Evolutionary conservation across 306 rosid genomes (phyloP).

Genomic region (Pyrus betulifolia): DNA sequence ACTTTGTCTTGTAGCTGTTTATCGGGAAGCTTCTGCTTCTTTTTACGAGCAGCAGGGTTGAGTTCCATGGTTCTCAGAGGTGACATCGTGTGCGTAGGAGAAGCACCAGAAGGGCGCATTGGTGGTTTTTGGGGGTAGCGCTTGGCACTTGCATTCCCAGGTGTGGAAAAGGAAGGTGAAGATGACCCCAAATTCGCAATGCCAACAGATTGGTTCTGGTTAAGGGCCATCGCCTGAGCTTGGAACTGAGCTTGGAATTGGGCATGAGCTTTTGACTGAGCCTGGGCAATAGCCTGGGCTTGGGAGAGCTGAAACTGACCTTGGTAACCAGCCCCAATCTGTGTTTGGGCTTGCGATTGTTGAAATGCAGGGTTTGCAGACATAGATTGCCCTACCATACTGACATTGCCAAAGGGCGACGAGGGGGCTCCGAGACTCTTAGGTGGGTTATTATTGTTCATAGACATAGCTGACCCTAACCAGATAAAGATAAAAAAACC

Average conservation of each 20-base stretch:
- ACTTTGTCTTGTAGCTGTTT: conserved; percentile 84
- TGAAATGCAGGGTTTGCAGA: conserved; percentile 51
- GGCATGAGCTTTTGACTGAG: conserved; percentile 76
- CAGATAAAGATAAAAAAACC: conserved; percentile 16
- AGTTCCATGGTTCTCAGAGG: conserved; percentile 81
- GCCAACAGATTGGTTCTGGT: conserved; percentile 54
- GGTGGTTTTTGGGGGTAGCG: conserved; percentile 79
- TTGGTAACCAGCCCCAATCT: conserved; percentile 66
- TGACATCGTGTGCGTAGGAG: conserved; percentile 48
- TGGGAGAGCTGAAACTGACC: conserved; percentile 73
- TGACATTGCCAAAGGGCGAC: conserved; percentile 70
- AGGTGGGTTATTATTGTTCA: conserved; percentile 73
- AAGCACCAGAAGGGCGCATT: conserved; percentile 59
- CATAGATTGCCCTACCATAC: conserved; percentile 50
- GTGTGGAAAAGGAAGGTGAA: conserved; percentile 39
- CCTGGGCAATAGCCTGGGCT: conserved; percentile 95
- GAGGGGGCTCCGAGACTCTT: conserved; percentile 78
- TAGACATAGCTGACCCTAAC: conserved; percentile 69
- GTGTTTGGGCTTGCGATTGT: conserved; percentile 68
- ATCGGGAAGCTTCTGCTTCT: conserved; percentile 96
- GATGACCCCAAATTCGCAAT: conserved; percentile 57
- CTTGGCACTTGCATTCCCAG: conserved; percentile 47
- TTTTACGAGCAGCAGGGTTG: conserved; percentile 62
- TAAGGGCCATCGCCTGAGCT: conserved; percentile 57
- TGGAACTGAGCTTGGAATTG: conserved; percentile 93